Percentiles rank a stretch among this genome's conserved stretches.
phyloP scores from a whole-genome alignment of 2,329 filamentous ascomycete genomes.

The Colletotrichum tropicicola region DNA sequence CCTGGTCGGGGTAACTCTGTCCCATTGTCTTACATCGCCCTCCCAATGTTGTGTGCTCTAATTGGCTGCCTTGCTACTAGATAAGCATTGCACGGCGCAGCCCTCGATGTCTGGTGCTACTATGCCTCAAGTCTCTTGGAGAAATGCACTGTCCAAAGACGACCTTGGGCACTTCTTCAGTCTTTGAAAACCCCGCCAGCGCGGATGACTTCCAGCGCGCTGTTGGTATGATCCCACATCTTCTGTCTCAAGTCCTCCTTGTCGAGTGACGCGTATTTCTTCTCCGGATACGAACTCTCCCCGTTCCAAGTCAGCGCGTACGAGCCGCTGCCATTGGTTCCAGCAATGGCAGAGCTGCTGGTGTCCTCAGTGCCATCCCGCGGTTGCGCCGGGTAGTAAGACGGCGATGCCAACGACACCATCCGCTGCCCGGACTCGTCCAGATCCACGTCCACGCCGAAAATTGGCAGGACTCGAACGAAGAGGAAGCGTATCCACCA shows the following conservation, averaged over 20 bases:
- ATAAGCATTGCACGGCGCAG: too few species aligned
- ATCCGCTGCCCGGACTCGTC: neutral
- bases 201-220: neutral
- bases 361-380: neutral
- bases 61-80: too few species aligned
- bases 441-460: neutral
- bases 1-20: too few species aligned
- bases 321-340: neutral
- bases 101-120: too few species aligned
- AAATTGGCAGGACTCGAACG: neutral
- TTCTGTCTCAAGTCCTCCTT: neutral
- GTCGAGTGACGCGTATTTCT: neutral
- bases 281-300: neutral
- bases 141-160: too few species aligned
- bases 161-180: too few species aligned
- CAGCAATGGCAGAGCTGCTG: neutral
- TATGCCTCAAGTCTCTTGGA: too few species aligned
- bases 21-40: too few species aligned
- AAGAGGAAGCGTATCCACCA: neutral
- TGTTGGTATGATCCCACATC: neutral
- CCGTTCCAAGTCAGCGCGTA: neutral
- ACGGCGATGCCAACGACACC: neutral
- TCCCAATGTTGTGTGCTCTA: too few species aligned
- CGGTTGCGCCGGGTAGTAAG: neutral
- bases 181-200: neutral